phyloP scores from a whole-genome alignment of 2,329 filamentous ascomycete genomes.

The Verticillium albo-atrum region DNA sequence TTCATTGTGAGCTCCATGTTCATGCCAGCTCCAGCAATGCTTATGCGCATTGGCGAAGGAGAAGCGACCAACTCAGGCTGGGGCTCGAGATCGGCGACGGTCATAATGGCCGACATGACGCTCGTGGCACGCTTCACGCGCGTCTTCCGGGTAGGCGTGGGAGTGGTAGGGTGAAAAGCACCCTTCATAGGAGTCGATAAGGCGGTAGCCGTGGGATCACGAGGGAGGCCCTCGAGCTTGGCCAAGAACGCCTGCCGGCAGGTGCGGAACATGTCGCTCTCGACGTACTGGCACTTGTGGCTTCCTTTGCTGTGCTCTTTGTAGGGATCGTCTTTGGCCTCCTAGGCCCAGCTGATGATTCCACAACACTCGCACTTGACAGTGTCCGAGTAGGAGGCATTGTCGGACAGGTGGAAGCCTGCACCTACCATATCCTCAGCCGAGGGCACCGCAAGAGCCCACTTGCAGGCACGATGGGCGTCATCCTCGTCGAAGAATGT shows the following conservation, averaged over 20 bases:
- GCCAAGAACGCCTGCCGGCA: not conserved
- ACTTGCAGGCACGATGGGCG: not conserved
- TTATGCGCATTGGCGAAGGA: not conserved
- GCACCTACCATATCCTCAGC: slow-evolving; percentile 6
- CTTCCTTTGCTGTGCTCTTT: not conserved
- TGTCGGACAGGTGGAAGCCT: not conserved
- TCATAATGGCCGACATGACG: not conserved
- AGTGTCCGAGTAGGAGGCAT: not conserved
- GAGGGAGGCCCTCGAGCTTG: not conserved
- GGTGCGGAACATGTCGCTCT: not conserved
- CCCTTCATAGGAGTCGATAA: not conserved
- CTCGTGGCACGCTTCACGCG: not conserved
- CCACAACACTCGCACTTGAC: slow-evolving; percentile 2
- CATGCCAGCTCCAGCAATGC: not conserved
- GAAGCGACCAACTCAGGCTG: not conserved
- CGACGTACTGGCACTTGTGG: not conserved
- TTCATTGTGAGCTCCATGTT: not conserved
- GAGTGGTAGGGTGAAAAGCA: not conserved
- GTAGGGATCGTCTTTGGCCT: slow-evolving; percentile 3
- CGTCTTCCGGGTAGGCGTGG: not conserved
- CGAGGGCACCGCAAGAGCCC: not conserved
- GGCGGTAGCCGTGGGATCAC: not conserved
- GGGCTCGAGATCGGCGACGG: not conserved
- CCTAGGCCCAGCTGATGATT: slow-evolving; percentile 5
- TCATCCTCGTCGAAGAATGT: not conserved